Evolutionary conservation across 306 rosid genomes (phyloP).

Genomic region (Crataegus laevigata): DNA sequence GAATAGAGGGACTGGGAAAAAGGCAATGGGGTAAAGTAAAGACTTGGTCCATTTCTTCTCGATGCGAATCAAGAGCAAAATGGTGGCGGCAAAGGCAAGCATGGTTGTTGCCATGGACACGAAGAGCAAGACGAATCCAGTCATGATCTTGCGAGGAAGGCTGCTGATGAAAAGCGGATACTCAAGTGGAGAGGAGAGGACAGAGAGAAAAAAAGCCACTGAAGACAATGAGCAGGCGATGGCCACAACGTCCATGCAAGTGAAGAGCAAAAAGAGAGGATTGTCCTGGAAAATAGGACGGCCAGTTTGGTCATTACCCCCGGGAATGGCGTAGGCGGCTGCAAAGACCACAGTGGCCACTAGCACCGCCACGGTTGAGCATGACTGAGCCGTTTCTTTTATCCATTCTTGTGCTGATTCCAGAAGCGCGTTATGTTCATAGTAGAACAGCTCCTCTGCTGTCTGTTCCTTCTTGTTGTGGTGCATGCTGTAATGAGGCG

Average conservation of each 20-base stretch:
- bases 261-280: slow-evolving; percentile 26
- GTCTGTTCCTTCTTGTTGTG: not conserved
- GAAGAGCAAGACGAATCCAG: slow-evolving; percentile 26
- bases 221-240: slow-evolving; percentile 29
- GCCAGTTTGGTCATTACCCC: not conserved
- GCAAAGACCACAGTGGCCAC: slow-evolving; percentile 34
- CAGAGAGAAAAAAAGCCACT: slow-evolving; percentile 31
- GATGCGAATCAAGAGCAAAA: slow-evolving; percentile 11
- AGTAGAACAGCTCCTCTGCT: slow-evolving; percentile 1
- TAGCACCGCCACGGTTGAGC: slow-evolving; percentile 22
- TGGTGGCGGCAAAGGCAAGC: slow-evolving; percentile 28
- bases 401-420: slow-evolving; percentile 25
- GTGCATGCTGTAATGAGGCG: not conserved
- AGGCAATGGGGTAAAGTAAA: slow-evolving; percentile 15
- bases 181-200: slow-evolving; percentile 7
- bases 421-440: not conserved
- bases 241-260: slow-evolving; percentile 26
- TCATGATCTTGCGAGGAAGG: slow-evolving; percentile 20
- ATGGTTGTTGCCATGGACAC: slow-evolving; percentile 20
- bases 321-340: slow-evolving; percentile 22
- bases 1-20: slow-evolving; percentile 7
- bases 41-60: slow-evolving; percentile 10
- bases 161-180: slow-evolving; percentile 1
- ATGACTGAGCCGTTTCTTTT: slow-evolving; percentile 21
- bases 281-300: not conserved